phyloP scores from a whole-genome alignment of 768 basidiomycete genomes.

The Cubamyces lactineus region DNA sequence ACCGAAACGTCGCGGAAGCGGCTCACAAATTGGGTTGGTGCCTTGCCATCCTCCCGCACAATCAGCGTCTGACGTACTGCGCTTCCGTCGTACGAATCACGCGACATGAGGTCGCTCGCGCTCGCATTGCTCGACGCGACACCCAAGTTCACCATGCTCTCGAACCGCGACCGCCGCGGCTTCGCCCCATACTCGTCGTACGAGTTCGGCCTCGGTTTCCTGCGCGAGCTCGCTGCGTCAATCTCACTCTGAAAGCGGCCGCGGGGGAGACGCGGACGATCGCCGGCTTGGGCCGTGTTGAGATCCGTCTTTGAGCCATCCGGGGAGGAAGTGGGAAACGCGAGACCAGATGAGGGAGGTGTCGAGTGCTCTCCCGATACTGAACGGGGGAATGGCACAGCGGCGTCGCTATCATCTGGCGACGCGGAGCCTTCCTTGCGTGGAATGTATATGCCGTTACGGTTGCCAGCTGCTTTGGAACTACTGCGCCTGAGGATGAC shows the following conservation, averaged over 20 bases:
- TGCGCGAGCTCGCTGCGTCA: conserved; percentile 55
- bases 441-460: conserved; percentile 52
- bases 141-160: conserved; percentile 71
- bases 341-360: conserved; percentile 34
- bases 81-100: conserved; percentile 68
- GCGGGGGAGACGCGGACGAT: conserved; percentile 51
- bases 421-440: conserved; percentile 33
- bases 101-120: conserved; percentile 65
- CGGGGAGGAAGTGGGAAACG: conserved; percentile 26
- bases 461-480: conserved; percentile 49
- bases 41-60: conserved; percentile 80
- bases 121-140: conserved; percentile 53
- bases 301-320: conserved; percentile 25
- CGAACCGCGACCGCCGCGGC: conserved; percentile 61
- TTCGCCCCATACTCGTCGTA: conserved; percentile 66
- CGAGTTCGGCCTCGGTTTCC: conserved; percentile 64
- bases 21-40: conserved; percentile 82
- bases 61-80: conserved; percentile 70
- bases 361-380: conserved; percentile 53
- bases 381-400: conserved; percentile 69
- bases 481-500: conserved; percentile 62
- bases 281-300: conserved; percentile 16
- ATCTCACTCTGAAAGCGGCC: conserved; percentile 78
- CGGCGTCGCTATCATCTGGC: conserved; percentile 38
- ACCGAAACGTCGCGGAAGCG: not conserved